Percentiles rank a stretch among this genome's conserved stretches.
Conservation (phyloP, 2,329 filamentous ascomycete genomes). For the Rhynchosporium graminicola region DNA sequence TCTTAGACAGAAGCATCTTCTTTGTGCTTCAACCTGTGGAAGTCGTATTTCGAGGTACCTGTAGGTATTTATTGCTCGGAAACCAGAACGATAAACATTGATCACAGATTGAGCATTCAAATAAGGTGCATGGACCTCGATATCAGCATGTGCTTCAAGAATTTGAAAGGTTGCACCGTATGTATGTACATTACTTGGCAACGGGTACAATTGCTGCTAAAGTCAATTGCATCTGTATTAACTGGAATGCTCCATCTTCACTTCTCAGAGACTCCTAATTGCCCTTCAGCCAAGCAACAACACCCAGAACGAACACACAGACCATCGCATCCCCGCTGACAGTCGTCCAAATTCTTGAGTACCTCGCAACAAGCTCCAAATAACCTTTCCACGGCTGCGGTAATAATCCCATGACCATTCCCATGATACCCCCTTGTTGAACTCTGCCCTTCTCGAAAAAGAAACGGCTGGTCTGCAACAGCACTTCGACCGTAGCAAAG, state of each 20-base stretch:
- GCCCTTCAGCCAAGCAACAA: slow-evolving; percentile 37
- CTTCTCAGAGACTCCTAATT: slow-evolving; percentile 11
- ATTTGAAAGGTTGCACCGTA: too few species aligned
- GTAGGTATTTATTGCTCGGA: too few species aligned
- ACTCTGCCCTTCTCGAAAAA: slow-evolving; percentile 63
- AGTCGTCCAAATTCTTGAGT: slow-evolving; percentile 70
- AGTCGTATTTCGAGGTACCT: too few species aligned
- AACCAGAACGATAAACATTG: too few species aligned
- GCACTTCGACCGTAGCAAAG: slow-evolving; percentile 76
- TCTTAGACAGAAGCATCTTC: too few species aligned
- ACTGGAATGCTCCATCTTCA: neutral
- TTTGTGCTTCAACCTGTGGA: too few species aligned
- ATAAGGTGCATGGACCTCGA: too few species aligned
- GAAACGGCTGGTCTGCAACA: slow-evolving; percentile 70
- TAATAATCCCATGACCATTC: slow-evolving; percentile 63
- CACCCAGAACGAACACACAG: slow-evolving; percentile 70
- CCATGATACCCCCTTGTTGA: slow-evolving; percentile 62
- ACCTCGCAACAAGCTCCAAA: slow-evolving; percentile 61
- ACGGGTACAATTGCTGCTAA: neutral
- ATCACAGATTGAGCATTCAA: too few species aligned
- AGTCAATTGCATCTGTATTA: neutral
- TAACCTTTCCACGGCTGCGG: slow-evolving; percentile 65
- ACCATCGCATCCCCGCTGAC: slow-evolving; percentile 74
- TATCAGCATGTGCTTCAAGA: too few species aligned
- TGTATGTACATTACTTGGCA: neutral